A percentile compares a stretch with the other conserved stretches of the same genome.
Conservation (phyloP, 768 basidiomycete species). For the Boletus rubescentipes region DNA sequence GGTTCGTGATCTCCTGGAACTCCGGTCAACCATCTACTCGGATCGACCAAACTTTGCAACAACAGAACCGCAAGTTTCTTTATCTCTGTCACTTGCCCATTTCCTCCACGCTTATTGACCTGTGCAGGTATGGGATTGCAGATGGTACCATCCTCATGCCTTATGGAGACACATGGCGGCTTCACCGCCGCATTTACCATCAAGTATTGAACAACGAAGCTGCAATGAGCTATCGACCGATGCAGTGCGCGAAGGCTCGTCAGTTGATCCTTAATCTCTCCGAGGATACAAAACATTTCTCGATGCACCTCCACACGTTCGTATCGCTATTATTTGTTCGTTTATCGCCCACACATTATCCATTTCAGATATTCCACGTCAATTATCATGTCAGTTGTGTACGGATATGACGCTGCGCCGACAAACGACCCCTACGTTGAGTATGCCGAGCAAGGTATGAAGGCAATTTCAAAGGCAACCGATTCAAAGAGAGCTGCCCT, state of each 20-base stretch:
- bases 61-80: slow-evolving; percentile 18
- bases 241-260: slow-evolving; percentile 34
- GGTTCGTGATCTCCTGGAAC: slow-evolving; percentile 28
- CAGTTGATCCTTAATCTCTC: slow-evolving; percentile 35
- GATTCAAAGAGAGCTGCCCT: slow-evolving; percentile 24
- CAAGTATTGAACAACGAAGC: slow-evolving; percentile 34
- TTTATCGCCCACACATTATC: background rate
- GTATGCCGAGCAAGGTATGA: slow-evolving; percentile 18
- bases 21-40: slow-evolving; percentile 33
- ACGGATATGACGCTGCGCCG: slow-evolving; percentile 22
- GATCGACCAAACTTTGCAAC: slow-evolving; percentile 31
- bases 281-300: slow-evolving; percentile 26
- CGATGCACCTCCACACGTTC: slow-evolving; percentile 25
- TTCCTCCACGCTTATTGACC: background rate
- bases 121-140: slow-evolving; percentile 33
- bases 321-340: slow-evolving; percentile 3
- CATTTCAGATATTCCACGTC: slow-evolving; percentile 27
- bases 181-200: slow-evolving; percentile 34
- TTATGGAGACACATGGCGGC: slow-evolving; percentile 42
- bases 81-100: background rate
- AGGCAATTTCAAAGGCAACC: slow-evolving; percentile 13
- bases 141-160: slow-evolving; percentile 34
- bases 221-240: slow-evolving; percentile 27
- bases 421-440: slow-evolving; percentile 24
- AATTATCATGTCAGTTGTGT: slow-evolving; percentile 28